Conservation (phyloP, 129 eudicot genomes). For the Chrysanthemum lavandulifolium region DNA sequence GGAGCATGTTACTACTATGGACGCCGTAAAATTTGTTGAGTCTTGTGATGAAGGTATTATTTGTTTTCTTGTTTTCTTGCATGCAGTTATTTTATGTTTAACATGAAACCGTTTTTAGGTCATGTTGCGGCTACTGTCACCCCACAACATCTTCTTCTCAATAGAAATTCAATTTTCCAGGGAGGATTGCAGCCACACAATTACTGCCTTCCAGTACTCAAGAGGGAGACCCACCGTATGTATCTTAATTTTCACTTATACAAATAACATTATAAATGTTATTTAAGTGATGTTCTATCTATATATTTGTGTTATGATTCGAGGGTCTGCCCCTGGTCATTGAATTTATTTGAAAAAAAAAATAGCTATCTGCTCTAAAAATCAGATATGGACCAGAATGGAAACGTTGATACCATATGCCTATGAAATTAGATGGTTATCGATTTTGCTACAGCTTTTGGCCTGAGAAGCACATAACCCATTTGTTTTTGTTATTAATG, state of each 20-base stretch:
- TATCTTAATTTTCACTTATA: background rate
- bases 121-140: slow-evolving; percentile 92
- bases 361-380: background rate
- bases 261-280: background rate
- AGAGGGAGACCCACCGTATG: slow-evolving; percentile 88
- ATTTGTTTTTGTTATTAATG: slow-evolving; percentile 1
- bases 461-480: no score
- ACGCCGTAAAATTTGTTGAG: slow-evolving; percentile 82
- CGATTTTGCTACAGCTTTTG: background rate
- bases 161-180: slow-evolving; percentile 90
- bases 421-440: background rate
- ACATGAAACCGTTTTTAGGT: slow-evolving; percentile 41
- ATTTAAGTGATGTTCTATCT: no score
- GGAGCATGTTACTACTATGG: slow-evolving; percentile 96
- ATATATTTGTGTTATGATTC: no score
- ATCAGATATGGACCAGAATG: background rate
- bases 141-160: slow-evolving; percentile 89
- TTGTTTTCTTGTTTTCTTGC: background rate
- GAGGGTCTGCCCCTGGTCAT: no score
- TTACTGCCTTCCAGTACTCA: slow-evolving; percentile 96
- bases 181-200: slow-evolving; percentile 97
- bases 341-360: no score
- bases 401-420: background rate
- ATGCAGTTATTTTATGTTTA: background rate
- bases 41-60: slow-evolving; percentile 74